Evolutionary conservation across 257 asterid species (phyloP), one percentile per base, ranked within the genome.

Genomic region (Fraxinus cuspidata): DNA sequence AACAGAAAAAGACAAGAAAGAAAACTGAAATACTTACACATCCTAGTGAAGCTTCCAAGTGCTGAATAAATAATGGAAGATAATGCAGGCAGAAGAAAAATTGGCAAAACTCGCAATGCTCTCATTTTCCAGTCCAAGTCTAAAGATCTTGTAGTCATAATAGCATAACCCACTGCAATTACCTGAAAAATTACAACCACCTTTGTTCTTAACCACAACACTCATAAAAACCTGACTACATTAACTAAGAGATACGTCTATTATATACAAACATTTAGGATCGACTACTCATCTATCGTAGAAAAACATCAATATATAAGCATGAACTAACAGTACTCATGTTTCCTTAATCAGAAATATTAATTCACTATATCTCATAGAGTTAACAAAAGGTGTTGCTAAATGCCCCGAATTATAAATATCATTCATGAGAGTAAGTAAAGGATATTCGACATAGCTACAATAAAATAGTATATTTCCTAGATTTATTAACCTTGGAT

Each of bases 61-160:
- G 80, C 83, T 8, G 96, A 88, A 76, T 85, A 87, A 23, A 82
- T 83, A 80, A 89, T 32, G 84, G 83, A 87, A 76, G 86, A 85
- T 75, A 90, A 71, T n/a, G 81, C 88, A 73, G 98, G 99, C 74
- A 93, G 84, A 78, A 92, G 86, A 86, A 96, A 93, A 93, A 92
- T 91, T 27, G 99, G 99, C 80, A 89, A 84, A 71, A 96, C 96
- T 10, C 90, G 89, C 85, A 87, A 65, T 74, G 98, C 96, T 84
- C 97, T 92, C 88, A 88, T 84, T 85, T 90, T 90, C 98, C 96
- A 96, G 82, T 90, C 83, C 92, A 93, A 82, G 79, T 87, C 79
- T 70, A 86, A 72, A 6, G 94, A 84, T 86, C 97, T 90, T 34
- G 97, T 92, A 77, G 92, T 96, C 89, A 89, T 84, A 79, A 92